phyloP scores from a whole-genome alignment of 192 early-diverging fungal species.

The Obelidium mucronatum region DNA sequence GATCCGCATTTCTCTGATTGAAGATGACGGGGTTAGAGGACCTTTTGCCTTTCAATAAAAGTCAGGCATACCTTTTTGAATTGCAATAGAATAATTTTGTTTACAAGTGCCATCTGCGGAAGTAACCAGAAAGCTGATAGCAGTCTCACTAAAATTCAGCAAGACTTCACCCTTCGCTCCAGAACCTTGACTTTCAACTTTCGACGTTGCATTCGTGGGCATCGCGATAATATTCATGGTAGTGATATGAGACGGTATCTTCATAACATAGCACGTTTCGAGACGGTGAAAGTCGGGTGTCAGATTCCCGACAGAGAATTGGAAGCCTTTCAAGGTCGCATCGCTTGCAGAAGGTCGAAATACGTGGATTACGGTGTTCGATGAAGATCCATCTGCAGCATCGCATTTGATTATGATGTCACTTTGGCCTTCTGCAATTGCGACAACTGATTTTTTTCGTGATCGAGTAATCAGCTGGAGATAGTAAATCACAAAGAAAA shows the following conservation, averaged over 20 bases:
- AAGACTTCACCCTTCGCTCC: background rate
- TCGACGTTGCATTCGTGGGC: conserved; percentile 26
- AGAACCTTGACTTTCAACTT: background rate
- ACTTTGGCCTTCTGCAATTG: conserved; percentile 39
- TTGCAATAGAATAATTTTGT: conserved; percentile 21
- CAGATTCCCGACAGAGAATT: conserved; percentile 37
- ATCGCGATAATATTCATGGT: background rate
- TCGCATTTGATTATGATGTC: conserved; percentile 55
- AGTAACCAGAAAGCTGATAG: conserved; percentile 31
- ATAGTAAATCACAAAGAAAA: too few species aligned
- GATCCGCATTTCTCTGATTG: too few species aligned
- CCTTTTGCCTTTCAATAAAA: background rate
- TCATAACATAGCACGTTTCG: conserved; percentile 46
- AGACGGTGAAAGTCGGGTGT: conserved; percentile 48
- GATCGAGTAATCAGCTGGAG: too few species aligned
- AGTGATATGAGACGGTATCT: background rate
- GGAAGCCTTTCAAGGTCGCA: conserved; percentile 39
- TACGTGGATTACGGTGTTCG: conserved; percentile 42
- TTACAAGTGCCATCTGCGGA: conserved; percentile 29
- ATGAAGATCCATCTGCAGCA: conserved; percentile 52
- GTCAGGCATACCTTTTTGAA: conserved; percentile 32
- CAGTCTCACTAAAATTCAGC: conserved; percentile 28
- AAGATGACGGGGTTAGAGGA: too few species aligned
- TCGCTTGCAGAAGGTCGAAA: conserved; percentile 49
- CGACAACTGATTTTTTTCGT: conserved; percentile 24